Conservation (phyloP, 805 yeast genomes). For the Metschnikowia orientalis region DNA sequence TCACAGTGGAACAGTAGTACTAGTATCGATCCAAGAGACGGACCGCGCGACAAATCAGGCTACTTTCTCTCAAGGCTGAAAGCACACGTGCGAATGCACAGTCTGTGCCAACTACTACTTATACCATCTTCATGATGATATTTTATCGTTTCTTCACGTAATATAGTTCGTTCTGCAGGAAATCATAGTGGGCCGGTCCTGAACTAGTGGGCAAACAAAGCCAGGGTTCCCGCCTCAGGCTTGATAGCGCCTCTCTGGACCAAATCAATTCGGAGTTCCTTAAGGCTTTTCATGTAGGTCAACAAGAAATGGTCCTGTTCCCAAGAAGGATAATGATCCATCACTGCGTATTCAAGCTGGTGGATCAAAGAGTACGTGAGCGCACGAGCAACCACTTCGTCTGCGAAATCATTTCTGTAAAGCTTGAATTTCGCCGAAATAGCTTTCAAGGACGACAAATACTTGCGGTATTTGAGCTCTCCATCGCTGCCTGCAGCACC, state of each 20-base stretch:
- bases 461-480: constrained; percentile 11
- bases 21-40: no score
- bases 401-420: constrained; percentile 10
- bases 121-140: no score
- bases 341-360: constrained; percentile 9
- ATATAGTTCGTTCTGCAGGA: no score
- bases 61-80: no score
- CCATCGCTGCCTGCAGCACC: constrained; percentile 14
- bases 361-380: constrained; percentile 15
- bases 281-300: constrained; percentile 4
- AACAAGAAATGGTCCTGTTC: not conserved
- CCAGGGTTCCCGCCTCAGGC: not conserved
- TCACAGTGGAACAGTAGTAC: no score
- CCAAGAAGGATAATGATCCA: constrained; percentile 2
- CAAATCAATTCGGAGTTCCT: constrained; percentile 7
- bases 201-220: constrained; percentile 6
- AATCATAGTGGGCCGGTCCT: no score
- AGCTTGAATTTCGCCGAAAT: constrained; percentile 30
- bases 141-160: no score
- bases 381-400: constrained; percentile 15
- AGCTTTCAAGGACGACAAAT: constrained; percentile 28
- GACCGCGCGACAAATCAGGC: no score
- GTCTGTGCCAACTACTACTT: no score
- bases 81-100: no score
- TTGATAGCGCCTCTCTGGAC: constrained; percentile 1